Conservation (phyloP, 805 yeast species). For the Candida verbasci region DNA sequence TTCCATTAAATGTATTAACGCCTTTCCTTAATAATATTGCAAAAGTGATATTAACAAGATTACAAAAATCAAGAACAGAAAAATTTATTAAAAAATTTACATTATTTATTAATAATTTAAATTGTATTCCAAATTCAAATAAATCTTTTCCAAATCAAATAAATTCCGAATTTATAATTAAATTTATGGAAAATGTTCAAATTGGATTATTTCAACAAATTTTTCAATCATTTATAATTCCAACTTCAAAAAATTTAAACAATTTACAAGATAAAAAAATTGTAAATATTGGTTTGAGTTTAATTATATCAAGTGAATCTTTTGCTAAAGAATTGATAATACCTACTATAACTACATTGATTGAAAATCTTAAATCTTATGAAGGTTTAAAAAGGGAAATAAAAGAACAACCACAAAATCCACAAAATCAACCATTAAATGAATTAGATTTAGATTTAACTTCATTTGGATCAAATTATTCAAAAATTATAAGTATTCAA, state of each 20-base stretch:
- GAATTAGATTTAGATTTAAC: constrained; percentile 53
- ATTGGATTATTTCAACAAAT: constrained; percentile 51
- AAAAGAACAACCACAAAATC: constrained; percentile 6
- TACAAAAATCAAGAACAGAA: constrained; percentile 79
- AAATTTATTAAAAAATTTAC: constrained; percentile 70
- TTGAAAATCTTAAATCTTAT: constrained; percentile 24
- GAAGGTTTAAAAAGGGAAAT: constrained; percentile 19
- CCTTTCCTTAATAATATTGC: constrained; percentile 69
- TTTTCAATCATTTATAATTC: constrained; percentile 44
- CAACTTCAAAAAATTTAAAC: constrained; percentile 46
- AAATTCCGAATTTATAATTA: constrained; percentile 48
- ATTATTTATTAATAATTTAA: constrained; percentile 45
- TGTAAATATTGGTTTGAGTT: constrained; percentile 46
- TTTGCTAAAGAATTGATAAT: constrained; percentile 16
- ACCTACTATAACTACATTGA: constrained; percentile 30
- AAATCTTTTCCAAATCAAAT: constrained; percentile 9
- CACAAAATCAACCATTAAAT: constrained; percentile 17
- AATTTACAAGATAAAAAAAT: constrained; percentile 55
- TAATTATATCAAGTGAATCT: constrained; percentile 26
- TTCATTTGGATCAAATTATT: constrained; percentile 83
- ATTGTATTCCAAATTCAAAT: constrained; percentile 1
- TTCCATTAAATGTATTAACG: constrained; percentile 48
- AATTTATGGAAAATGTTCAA: constrained; percentile 73
- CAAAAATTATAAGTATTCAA: constrained; percentile 63
- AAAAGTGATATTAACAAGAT: constrained; percentile 68